These are phyloP conservation scores for Lepiota subincarnata DNA, from an alignment of 768 basidiomycete genomes.

Conservation along the genomic window DNA sequence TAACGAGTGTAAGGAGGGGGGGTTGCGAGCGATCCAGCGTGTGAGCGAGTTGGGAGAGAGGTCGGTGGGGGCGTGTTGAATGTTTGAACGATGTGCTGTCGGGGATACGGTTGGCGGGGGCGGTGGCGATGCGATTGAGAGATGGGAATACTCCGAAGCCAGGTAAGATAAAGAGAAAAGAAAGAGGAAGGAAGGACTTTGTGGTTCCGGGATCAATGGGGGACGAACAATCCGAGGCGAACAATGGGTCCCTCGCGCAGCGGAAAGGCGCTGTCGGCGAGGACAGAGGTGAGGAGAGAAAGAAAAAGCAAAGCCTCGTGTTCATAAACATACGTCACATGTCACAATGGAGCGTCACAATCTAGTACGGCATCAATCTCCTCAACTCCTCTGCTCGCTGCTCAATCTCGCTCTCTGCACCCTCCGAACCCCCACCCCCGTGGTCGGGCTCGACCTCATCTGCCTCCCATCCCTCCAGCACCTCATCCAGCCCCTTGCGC, in stretches of 20 bases:
- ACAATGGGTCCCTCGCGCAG: conserved; percentile 13
- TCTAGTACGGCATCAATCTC: conserved; percentile 60
- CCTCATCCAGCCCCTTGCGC: conserved; percentile 57
- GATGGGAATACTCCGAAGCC: not conserved
- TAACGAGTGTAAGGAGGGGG: conserved; percentile 1
- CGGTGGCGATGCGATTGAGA: conserved; percentile 1
- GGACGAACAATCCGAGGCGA: not conserved
- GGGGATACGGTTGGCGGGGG: not conserved
- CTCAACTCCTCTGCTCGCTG: conserved; percentile 53
- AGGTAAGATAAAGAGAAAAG: conserved; percentile 12
- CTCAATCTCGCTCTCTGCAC: conserved; percentile 56
- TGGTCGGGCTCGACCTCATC: conserved; percentile 22
- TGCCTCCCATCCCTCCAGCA: conserved; percentile 34
- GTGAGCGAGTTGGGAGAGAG: not conserved
- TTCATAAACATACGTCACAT: conserved; percentile 26
- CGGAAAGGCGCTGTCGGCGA: conserved; percentile 15
- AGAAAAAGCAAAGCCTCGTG: conserved; percentile 16
- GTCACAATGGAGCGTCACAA: conserved; percentile 18
- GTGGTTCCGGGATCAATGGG: conserved; percentile 6
- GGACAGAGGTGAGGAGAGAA: conserved; percentile 4
- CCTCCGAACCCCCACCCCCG: conserved; percentile 32
- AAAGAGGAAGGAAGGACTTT: conserved; percentile 11
- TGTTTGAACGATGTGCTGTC: no score
- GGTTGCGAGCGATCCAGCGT: not conserved
- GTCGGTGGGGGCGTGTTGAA: conserved; percentile 1